Conservation (phyloP, 495 filamentous ascomycete species). For the Aspergillus diversus region DNA sequence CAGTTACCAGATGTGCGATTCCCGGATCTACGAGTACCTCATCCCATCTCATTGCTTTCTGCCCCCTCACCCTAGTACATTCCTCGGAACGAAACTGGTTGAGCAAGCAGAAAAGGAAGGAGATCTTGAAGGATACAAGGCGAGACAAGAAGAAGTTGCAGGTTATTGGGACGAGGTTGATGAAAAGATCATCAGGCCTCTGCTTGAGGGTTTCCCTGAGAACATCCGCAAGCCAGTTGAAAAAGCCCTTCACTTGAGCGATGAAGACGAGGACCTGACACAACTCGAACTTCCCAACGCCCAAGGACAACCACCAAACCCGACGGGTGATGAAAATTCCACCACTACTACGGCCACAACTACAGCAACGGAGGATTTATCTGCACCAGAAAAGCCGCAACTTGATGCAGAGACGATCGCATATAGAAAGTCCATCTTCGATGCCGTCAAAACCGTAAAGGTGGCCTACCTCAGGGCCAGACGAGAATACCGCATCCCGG, state of each 20-base stretch:
- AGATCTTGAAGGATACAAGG: constrained; percentile 65
- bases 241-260: constrained; percentile 41
- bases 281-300: constrained; percentile 23
- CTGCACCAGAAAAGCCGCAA: constrained; percentile 18
- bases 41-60: constrained; percentile 90
- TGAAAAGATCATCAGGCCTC: constrained; percentile 72
- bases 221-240: constrained; percentile 44
- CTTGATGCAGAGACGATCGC: constrained; percentile 24
- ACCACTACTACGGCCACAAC: not conserved
- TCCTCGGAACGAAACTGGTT: constrained; percentile 75
- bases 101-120: constrained; percentile 72
- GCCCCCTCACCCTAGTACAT: constrained; percentile 87
- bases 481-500: constrained; percentile 77
- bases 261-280: constrained; percentile 19
- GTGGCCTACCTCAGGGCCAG: constrained; percentile 77
- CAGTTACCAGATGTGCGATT: constrained; percentile 90
- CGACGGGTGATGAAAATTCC: constrained; percentile 2
- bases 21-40: constrained; percentile 93
- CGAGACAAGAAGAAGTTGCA: constrained; percentile 74
- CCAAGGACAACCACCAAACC: constrained; percentile 1
- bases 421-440: constrained; percentile 46
- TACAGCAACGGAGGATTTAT: not conserved
- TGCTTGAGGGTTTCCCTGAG: constrained; percentile 61
- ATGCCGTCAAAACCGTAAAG: constrained; percentile 74
- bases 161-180: constrained; percentile 82